Evolutionary conservation across 371 early-diverging fungal genomes (phyloP), one percentile per base, ranked within the genome.

Genomic region (Smittium culicis): DNA sequence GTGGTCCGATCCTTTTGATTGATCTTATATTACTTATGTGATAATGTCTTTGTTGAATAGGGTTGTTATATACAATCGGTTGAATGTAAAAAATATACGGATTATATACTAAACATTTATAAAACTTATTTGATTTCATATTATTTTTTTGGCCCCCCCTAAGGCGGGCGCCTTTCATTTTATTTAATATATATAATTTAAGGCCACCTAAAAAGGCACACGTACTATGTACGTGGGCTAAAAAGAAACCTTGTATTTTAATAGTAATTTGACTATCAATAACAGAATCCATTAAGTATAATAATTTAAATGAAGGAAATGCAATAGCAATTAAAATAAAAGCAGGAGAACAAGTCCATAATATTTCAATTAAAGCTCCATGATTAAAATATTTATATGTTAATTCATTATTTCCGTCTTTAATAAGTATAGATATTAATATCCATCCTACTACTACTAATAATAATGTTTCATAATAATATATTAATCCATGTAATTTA

Each of bases 391-490:
- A 77, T 69, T 70, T 77, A 61, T 70, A 70, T 75, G 67, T 58
- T 66, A 74, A 73, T 64, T 66, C 73, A 67, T 74, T 66, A 35
- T 67, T 67, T 61, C 70, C 67, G 72, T 69, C 67, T 68, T 73
- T 72, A 66, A 67, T 70, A 75, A 79, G 77, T 64, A 73, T 74
- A 54, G 75, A 68, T 68, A 79, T 79, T 73, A 83, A 72, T 73
- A 79, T 69, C 68, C 72, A 74, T 70, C 66, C 79, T 69, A 76
- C 70, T 72, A 84, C 68, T 78, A 66, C 78, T 71, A 80, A 74
- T 76, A 82, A 65, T 77, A 79, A 67, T 71, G 72, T 70, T 70
- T 75, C 81, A 81, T 72, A 83, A 73, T 74, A 82, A 67, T 80
- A 81, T 64, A 73, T 79, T 71, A 69, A 75, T 80, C 79, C 77